phyloP scores from a whole-genome alignment of 306 rosid genomes.

The Medicago truncatula region MtrunA17r5.0-ANR NC_053046.1:25716501-25717000 shows the following conservation, averaged over 20 bases:
- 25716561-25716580: too few relatives aligned
- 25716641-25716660: constrained; percentile 39
- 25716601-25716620: too few relatives aligned
- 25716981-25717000: neutral
- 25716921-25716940: constrained; percentile 89
- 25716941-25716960: constrained; percentile 80
- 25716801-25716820: neutral
- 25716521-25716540: too few relatives aligned
- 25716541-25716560: too few relatives aligned
- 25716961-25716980: constrained; percentile 55
- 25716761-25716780: too few relatives aligned
- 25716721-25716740: too few relatives aligned
- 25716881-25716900: constrained; percentile 59
- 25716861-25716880: constrained; percentile 85
- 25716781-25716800: too few relatives aligned
- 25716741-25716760: too few relatives aligned
- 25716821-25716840: constrained; percentile 27
- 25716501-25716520: too few relatives aligned
- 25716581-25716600: too few relatives aligned
- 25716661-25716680: constrained; percentile 83
- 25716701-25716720: constrained; percentile 95
- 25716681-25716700: constrained; percentile 87
- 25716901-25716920: constrained; percentile 76
- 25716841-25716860: constrained; percentile 8
- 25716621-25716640: neutral